Conservation (phyloP, 2,329 filamentous ascomycete species). For the Ophiostoma sp. region DNA sequence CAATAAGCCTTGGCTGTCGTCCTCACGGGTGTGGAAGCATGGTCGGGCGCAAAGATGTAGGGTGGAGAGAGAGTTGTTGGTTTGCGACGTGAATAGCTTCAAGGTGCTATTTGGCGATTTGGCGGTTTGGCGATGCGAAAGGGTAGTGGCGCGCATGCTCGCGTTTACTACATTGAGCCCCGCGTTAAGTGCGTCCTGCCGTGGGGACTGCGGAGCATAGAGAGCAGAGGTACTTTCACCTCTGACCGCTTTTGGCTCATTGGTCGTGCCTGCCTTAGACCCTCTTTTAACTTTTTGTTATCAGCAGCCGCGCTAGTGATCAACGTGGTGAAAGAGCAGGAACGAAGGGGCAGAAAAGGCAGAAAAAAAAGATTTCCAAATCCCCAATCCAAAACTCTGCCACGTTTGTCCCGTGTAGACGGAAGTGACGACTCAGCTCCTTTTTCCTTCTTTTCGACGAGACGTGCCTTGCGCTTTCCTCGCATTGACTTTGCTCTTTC, state of each 20-base stretch:
- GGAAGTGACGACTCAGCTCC: slow-evolving; percentile 18
- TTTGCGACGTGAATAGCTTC: slow-evolving; percentile 1
- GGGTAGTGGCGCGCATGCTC: slow-evolving; percentile 3
- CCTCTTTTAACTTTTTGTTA: neutral
- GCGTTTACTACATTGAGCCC: neutral
- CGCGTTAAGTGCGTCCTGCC: neutral
- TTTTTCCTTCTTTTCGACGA: neutral
- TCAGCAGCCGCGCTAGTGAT: slow-evolving; percentile 5
- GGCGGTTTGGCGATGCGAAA: neutral
- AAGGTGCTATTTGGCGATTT: neutral
- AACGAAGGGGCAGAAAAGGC: slow-evolving; percentile 12
- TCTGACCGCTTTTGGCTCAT: slow-evolving; percentile 21
- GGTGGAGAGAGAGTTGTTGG: too few relatives aligned
- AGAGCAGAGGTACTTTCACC: neutral
- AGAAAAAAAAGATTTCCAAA: slow-evolving; percentile 21
- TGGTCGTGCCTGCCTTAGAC: neutral
- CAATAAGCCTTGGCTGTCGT: neutral
- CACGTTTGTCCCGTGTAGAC: neutral
- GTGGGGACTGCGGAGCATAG: neutral
- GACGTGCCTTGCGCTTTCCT: neutral
- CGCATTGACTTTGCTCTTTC: neutral
- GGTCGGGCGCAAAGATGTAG: neutral
- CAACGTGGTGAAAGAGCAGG: slow-evolving; percentile 2
- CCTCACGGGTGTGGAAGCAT: neutral
- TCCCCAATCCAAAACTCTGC: slow-evolving; percentile 23